A percentile compares a stretch with the other conserved stretches of the same genome.
Conservation (phyloP, 805 yeast species). For the Saturnispora ahearnii region DNA sequence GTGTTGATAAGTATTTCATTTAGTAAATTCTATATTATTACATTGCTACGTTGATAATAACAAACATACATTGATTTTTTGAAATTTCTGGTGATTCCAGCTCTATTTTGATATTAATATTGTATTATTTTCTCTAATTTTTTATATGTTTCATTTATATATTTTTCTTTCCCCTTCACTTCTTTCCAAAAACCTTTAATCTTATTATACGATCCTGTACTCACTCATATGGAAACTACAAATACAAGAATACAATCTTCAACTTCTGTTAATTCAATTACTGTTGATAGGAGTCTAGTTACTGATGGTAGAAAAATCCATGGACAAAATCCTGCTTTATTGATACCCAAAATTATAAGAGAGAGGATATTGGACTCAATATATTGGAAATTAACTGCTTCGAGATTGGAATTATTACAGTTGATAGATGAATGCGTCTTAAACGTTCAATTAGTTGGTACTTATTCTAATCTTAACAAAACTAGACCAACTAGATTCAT, state of each 20-base stretch:
- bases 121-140: no score
- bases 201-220: not conserved
- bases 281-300: constrained; percentile 30
- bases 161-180: not conserved
- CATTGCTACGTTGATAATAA: no score
- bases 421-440: constrained; percentile 38
- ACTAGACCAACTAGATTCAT: constrained; percentile 63
- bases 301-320: constrained; percentile 25
- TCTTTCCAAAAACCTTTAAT: not conserved
- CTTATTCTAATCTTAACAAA: constrained; percentile 27
- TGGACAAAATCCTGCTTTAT: constrained; percentile 39
- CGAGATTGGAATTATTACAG: constrained; percentile 33
- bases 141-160: no score
- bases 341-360: constrained; percentile 50
- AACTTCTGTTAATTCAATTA: constrained; percentile 9
- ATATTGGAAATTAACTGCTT: constrained; percentile 52
- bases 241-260: not conserved
- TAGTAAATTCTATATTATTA: no score
- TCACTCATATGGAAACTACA: constrained; percentile 1
- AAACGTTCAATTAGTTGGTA: constrained; percentile 40
- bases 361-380: constrained; percentile 48
- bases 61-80: not conserved
- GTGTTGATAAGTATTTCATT: not conserved
- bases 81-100: not conserved
- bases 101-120: no score